Conservation (phyloP, 495 filamentous ascomycete species). For the Penicillium canariense region DNA sequence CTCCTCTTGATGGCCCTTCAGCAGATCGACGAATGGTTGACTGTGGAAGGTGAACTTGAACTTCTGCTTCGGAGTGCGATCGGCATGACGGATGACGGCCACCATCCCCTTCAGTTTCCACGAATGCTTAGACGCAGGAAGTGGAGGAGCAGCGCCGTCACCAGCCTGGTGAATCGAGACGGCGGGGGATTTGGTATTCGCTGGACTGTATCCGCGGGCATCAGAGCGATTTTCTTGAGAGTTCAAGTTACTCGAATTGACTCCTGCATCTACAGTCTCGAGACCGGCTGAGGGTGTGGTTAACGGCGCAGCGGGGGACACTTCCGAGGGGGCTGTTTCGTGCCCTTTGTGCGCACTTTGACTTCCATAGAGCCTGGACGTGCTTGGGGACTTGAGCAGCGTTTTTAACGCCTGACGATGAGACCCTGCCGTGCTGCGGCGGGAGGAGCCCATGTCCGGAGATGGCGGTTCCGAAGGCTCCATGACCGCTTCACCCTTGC, state of each 20-base stretch:
- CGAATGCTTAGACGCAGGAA: constrained; percentile 87
- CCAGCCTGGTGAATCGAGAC: constrained; percentile 29
- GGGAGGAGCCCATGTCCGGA: constrained; percentile 30
- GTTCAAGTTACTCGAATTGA: constrained; percentile 16
- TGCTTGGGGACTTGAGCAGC: constrained; percentile 63
- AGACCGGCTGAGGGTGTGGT: constrained; percentile 50
- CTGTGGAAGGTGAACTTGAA: constrained; percentile 99
- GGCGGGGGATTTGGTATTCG: constrained; percentile 32
- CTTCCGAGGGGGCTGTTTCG: constrained; percentile 42
- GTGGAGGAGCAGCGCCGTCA: constrained; percentile 48
- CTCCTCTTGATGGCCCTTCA: constrained; percentile 94
- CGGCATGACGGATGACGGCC: constrained; percentile 90
- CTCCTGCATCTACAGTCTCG: constrained; percentile 33
- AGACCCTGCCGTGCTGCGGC: constrained; percentile 33
- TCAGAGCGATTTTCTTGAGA: constrained; percentile 26
- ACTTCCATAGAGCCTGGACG: constrained; percentile 55
- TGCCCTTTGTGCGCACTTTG: constrained; percentile 38
- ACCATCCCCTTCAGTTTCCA: constrained; percentile 99
- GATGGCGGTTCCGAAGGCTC: constrained; percentile 34
- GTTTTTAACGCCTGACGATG: constrained; percentile 52
- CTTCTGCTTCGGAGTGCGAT: constrained; percentile 97
- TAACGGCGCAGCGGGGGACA: constrained; percentile 40
- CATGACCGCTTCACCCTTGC: constrained; percentile 45
- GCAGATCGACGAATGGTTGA: constrained; percentile 88
- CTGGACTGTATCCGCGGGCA: constrained; percentile 26